Percentiles rank a stretch among this genome's conserved stretches.
Conservation (phyloP, 2,329 filamentous ascomycete genomes). For the Lecanicillium sp. region DNA sequence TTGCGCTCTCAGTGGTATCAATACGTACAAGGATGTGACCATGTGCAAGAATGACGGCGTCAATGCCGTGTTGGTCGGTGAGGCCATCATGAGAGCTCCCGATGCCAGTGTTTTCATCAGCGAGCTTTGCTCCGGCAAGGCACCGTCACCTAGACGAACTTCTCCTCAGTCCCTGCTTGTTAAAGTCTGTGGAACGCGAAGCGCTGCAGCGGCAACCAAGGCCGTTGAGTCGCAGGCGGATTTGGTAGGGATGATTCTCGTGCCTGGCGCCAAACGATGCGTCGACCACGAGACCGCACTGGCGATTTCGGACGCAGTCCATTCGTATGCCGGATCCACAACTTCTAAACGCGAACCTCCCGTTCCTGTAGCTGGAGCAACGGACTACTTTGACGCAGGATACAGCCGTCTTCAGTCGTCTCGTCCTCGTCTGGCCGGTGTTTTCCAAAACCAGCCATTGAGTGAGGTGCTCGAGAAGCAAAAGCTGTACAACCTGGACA, state of each 20-base stretch:
- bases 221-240: slow-evolving; percentile 86
- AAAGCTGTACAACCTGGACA: slow-evolving; percentile 66
- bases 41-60: slow-evolving; percentile 85
- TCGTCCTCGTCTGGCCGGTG: slow-evolving; percentile 75
- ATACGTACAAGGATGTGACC: slow-evolving; percentile 77
- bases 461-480: slow-evolving; percentile 75
- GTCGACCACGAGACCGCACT: slow-evolving; percentile 72
- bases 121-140: slow-evolving; percentile 61
- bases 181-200: slow-evolving; percentile 92
- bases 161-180: slow-evolving; percentile 52
- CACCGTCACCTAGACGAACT: slow-evolving; percentile 24
- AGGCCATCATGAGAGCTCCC: slow-evolving; percentile 87
- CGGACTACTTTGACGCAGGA: slow-evolving; percentile 65
- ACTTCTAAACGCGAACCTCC: slow-evolving; percentile 21
- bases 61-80: slow-evolving; percentile 86
- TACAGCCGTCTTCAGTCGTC: slow-evolving; percentile 38
- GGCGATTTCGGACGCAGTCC: slow-evolving; percentile 72
- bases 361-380: slow-evolving; percentile 26
- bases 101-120: slow-evolving; percentile 78
- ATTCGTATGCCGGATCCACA: slow-evolving; percentile 49
- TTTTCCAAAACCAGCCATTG: slow-evolving; percentile 87
- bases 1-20: slow-evolving; percentile 91
- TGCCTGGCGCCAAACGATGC: slow-evolving; percentile 69
- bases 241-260: slow-evolving; percentile 86
- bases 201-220: slow-evolving; percentile 66